Evolutionary conservation across 2,329 filamentous ascomycete species (phyloP).

Genomic region (Botrytis squamosa): DNA sequence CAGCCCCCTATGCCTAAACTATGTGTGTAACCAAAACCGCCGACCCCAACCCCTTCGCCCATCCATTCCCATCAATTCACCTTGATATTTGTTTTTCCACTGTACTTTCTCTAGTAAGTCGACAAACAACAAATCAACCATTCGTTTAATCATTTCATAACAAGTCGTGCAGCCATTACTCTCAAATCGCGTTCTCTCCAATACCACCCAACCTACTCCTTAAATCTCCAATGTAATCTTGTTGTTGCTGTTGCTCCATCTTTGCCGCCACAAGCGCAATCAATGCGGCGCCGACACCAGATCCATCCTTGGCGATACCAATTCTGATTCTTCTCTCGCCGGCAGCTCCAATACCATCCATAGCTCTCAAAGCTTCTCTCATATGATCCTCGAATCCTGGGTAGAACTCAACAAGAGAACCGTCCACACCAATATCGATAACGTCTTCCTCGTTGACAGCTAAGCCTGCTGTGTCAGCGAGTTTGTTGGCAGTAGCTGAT

Average conservation of each 20-base stretch:
- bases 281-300: slow-evolving; percentile 89
- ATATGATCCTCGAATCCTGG: slow-evolving; percentile 89
- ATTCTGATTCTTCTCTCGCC: slow-evolving; percentile 88
- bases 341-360: slow-evolving; percentile 72
- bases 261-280: slow-evolving; percentile 86
- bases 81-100: neutral
- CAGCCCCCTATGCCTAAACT: slow-evolving; percentile 1
- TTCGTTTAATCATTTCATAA: slow-evolving; percentile 13
- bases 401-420: slow-evolving; percentile 92
- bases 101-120: neutral
- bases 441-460: slow-evolving; percentile 56
- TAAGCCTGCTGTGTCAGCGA: slow-evolving; percentile 32
- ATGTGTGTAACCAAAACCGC: neutral
- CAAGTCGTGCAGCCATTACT: slow-evolving; percentile 2
- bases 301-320: slow-evolving; percentile 95
- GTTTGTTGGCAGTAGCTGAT: slow-evolving; percentile 32
- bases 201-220: neutral
- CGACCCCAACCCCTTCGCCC: neutral
- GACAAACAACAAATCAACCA: neutral
- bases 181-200: neutral
- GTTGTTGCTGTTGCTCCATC: slow-evolving; percentile 39
- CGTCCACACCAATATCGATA: slow-evolving; percentile 89
- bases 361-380: slow-evolving; percentile 72
- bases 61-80: neutral
- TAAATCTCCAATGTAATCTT: slow-evolving; percentile 27